Conservation (phyloP, 1,139 yeast genomes). For the Diutina neorugosa region DNA sequence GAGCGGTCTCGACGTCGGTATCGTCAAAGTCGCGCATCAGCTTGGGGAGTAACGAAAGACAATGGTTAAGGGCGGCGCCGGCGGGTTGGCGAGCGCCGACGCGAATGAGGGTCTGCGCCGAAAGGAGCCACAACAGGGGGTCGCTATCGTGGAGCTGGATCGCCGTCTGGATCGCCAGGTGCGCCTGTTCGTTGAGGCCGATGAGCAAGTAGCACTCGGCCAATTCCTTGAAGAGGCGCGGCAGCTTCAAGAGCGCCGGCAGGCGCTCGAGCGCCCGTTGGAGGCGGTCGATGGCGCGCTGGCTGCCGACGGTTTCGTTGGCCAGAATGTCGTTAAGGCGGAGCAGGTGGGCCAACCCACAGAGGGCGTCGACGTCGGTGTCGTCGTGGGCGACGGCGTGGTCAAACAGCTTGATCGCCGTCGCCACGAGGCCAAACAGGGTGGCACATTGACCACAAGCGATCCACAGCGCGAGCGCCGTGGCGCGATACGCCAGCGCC, state of each 20-base stretch:
- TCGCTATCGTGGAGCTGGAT: slow-evolving; percentile 30
- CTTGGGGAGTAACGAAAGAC: slow-evolving; percentile 29
- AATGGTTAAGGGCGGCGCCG: slow-evolving; percentile 30
- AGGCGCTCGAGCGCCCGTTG: slow-evolving; percentile 23
- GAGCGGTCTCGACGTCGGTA: slow-evolving; percentile 31
- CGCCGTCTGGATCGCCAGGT: slow-evolving; percentile 34
- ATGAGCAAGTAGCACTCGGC: slow-evolving; percentile 36
- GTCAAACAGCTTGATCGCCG: slow-evolving; percentile 36
- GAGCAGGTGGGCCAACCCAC: slow-evolving; percentile 29
- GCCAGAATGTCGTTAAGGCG: slow-evolving; percentile 24
- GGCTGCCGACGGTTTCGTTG: slow-evolving; percentile 29
- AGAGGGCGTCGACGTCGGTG: slow-evolving; percentile 25
- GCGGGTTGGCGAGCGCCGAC: slow-evolving; percentile 34
- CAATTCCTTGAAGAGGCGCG: slow-evolving; percentile 32
- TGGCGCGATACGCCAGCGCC: not conserved
- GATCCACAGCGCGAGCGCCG: slow-evolving; percentile 34
- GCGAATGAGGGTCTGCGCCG: slow-evolving; percentile 34
- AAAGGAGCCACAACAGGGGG: slow-evolving; percentile 32
- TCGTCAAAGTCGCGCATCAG: slow-evolving; percentile 13
- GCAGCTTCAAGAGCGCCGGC: slow-evolving; percentile 21
- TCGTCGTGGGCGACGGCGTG: slow-evolving; percentile 34
- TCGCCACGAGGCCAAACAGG: slow-evolving; percentile 24
- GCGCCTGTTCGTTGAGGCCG: slow-evolving; percentile 40
- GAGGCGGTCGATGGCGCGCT: slow-evolving; percentile 30
- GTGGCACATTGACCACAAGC: slow-evolving; percentile 40